phyloP scores from a whole-genome alignment of 169 alveolate species.

The Amoebophrya sp. region DNA sequence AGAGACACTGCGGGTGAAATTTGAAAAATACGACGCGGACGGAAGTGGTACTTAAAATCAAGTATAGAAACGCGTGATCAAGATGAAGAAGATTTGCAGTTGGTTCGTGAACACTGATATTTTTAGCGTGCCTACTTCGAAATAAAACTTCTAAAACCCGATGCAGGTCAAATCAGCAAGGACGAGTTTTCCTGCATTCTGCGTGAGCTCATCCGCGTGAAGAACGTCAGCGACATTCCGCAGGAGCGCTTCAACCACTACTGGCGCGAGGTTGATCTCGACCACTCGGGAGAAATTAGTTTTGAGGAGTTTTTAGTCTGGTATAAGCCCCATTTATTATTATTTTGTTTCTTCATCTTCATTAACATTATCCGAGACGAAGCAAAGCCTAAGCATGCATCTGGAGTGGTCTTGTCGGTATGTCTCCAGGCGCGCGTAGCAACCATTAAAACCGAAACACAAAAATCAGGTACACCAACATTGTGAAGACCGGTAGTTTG shows the following conservation, averaged over 20 bases:
- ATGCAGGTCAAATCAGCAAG: background rate
- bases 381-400: no score
- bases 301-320: background rate
- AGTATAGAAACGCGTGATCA: no score
- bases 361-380: no score
- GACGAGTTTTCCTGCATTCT: background rate
- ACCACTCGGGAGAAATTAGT: background rate
- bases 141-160: no score
- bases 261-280: slow-evolving; percentile 24
- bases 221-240: background rate
- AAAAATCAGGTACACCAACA: background rate
- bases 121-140: no score
- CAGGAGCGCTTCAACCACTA: slow-evolving; percentile 11
- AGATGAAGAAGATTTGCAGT: no score
- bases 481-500: slow-evolving; percentile 8
- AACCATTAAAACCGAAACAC: no score
- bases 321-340: no score
- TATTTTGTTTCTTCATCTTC: no score
- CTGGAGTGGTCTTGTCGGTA: no score
- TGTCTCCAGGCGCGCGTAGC: no score
- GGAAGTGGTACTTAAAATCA: background rate
- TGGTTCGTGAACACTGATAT: no score
- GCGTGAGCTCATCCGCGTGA: background rate
- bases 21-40: slow-evolving; percentile 2
- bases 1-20: background rate